Evolutionary conservation across 2,329 filamentous ascomycete genomes (phyloP).

Genomic region (Beauveria sp.): DNA sequence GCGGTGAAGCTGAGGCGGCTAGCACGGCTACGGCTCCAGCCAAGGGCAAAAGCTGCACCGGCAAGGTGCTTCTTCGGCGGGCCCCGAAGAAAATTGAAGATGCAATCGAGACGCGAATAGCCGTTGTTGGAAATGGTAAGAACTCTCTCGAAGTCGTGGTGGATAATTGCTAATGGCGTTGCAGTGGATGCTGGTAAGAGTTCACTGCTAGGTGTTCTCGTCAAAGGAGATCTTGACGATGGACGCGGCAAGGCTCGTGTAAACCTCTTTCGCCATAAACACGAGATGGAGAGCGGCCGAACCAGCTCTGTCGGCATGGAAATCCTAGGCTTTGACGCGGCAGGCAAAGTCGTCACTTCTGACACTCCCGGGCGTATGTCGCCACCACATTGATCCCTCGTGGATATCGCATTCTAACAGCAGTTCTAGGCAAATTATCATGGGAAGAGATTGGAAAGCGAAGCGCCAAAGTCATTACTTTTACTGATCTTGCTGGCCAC

Average conservation of each 20-base stretch:
- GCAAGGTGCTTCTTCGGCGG: slow-evolving; percentile 80
- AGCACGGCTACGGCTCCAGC: slow-evolving; percentile 42
- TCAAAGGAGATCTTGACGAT: slow-evolving; percentile 92
- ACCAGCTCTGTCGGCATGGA: slow-evolving; percentile 98
- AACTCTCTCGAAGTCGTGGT: background rate
- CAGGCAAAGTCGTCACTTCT: slow-evolving; percentile 73
- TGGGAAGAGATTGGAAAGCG: slow-evolving; percentile 98
- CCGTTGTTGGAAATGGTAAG: slow-evolving; percentile 85
- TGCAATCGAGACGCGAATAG: slow-evolving; percentile 91
- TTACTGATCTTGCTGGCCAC: slow-evolving; percentile 91
- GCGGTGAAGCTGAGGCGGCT: slow-evolving; percentile 65
- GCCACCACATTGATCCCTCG: too few relatives aligned
- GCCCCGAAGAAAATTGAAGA: slow-evolving; percentile 69
- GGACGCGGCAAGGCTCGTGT: slow-evolving; percentile 88
- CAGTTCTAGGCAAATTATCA: slow-evolving; percentile 53
- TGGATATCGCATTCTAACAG: background rate
- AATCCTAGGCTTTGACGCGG: slow-evolving; percentile 93
- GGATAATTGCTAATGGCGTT: slow-evolving; percentile 11
- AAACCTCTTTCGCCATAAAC: slow-evolving; percentile 95
- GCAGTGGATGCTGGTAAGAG: slow-evolving; percentile 94
- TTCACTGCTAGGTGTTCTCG: slow-evolving; percentile 89
- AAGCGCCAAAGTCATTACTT: slow-evolving; percentile 93
- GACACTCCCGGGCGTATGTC: slow-evolving; percentile 71
- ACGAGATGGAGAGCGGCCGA: slow-evolving; percentile 90
- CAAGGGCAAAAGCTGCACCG: slow-evolving; percentile 68